Conservation (phyloP, 805 yeast species). For the Yarrowia keelungensis region DNA sequence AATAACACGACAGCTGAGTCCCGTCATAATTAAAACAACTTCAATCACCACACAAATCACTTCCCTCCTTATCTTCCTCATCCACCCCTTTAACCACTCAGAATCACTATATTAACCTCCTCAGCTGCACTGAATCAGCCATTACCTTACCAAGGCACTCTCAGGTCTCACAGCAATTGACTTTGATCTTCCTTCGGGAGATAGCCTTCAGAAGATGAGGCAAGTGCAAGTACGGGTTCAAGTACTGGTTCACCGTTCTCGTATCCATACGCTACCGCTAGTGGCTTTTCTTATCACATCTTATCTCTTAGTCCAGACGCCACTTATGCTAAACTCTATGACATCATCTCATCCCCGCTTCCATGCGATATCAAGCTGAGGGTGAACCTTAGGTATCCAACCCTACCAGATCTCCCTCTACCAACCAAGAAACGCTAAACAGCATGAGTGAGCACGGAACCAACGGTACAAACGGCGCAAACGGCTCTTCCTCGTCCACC, state of each 20-base stretch:
- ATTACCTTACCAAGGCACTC: conserved; percentile 3
- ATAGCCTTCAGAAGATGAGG: not conserved
- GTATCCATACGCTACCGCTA: not conserved
- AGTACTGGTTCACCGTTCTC: not conserved
- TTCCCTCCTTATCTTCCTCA: not conserved
- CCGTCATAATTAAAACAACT: not conserved
- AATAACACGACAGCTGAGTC: too few relatives aligned
- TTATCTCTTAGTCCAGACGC: not conserved
- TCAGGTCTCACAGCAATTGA: conserved; percentile 14
- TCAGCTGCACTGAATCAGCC: not conserved
- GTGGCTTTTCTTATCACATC: not conserved
- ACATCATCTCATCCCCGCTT: not conserved
- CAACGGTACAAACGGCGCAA: conserved; percentile 6
- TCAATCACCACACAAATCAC: not conserved
- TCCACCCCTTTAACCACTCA: not conserved
- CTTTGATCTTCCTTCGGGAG: not conserved
- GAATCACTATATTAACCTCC: not conserved
- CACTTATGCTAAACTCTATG: conserved; percentile 13
- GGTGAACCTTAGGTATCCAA: not conserved
- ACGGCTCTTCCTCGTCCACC: not conserved
- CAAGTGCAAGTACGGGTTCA: too few relatives aligned
- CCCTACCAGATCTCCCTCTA: conserved; percentile 16
- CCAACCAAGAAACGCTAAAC: conserved; percentile 10
- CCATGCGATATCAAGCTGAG: not conserved
- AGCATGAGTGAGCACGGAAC: not conserved